Evolutionary conservation across 176 grass and related monocot genomes (phyloP).

Genomic region (Typha latifolia): DNA sequence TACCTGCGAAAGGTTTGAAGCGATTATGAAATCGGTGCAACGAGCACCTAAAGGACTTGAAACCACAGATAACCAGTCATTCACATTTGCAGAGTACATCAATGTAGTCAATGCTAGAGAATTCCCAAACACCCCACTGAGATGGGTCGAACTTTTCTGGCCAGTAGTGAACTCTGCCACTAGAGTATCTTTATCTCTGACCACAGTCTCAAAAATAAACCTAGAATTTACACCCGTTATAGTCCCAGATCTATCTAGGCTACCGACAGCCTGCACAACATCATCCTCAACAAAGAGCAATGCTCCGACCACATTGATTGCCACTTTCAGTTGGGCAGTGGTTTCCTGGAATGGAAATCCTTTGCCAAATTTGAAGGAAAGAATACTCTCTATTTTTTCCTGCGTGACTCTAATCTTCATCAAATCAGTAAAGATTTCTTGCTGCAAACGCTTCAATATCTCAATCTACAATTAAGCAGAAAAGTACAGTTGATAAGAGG

Average conservation of each 20-base stretch:
- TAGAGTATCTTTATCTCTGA: conserved; percentile 25
- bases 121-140: not conserved
- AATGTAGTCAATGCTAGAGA: conserved; percentile 17
- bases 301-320: conserved; percentile 22
- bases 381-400: conserved; percentile 23
- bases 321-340: conserved; percentile 16
- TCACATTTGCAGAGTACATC: conserved; percentile 20
- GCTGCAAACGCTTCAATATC: conserved; percentile 35
- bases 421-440: conserved; percentile 30
- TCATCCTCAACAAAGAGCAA: conserved; percentile 15
- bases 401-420: conserved; percentile 39
- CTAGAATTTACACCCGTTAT: conserved; percentile 21
- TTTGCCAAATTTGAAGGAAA: conserved; percentile 15
- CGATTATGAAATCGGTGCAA: conserved; percentile 22
- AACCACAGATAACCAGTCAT: conserved; percentile 22
- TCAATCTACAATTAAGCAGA: conserved; percentile 23
- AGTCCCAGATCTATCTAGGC: conserved; percentile 14
- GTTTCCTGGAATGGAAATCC: conserved; percentile 13
- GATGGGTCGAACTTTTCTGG: not conserved
- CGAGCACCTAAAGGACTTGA: conserved; percentile 15
- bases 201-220: conserved; percentile 25
- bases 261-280: conserved; percentile 13
- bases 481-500: not conserved
- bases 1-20: conserved; percentile 16
- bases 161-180: conserved; percentile 21